Evolutionary conservation across 495 filamentous ascomycete genomes (phyloP), one percentile per base, ranked within the genome.

Genomic region (Aspergillus kassunensis): DNA sequence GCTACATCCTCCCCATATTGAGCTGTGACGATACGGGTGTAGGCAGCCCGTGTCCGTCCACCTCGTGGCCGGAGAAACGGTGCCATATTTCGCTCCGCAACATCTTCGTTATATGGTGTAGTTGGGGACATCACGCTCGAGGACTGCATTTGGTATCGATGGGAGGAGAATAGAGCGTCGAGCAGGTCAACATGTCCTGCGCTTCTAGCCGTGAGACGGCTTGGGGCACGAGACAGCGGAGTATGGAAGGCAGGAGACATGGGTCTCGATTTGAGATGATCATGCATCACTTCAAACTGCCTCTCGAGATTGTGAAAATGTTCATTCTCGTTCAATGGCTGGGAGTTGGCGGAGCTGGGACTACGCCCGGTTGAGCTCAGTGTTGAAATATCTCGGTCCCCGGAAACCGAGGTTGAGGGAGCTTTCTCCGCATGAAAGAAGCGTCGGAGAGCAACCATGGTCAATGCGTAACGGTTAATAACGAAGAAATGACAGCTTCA

Each of bases 21-120:
- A 1, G 61, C 59, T 6, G 70, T 70, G 1, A 68, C 35, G 5
- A 67, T 52, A 11, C 66, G 69, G 6, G 66, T 64, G 48, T 62
- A 64, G 2, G 64, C 39, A n/a, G 55, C 49, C 40, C 56, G 59
- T 31, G 56, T 69, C 27, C 53, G 50, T 33, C 57, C 44, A 35
- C 59, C 60, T 2, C 55, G 42, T 24, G 27, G 56, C 34, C 63
- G 67, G 7, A 74, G 60, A 19, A 74, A 74, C 1, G 65, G 57
- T 9, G 63, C 67, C 65, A 76, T 73, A 39, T 76, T 76, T 9
- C 73, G 68, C 51, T 76, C 73, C 5, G 73, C 73, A 21, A 76
- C 62, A 58, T 76, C 71, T 58, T 76, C 73, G 33, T 76, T 76
- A 53, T 74, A 76, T 4, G 66, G 70, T 18, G 61, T 65, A 12